phyloP scores from a whole-genome alignment of 306 rosid species.

The Sicyos baderoa region DNA sequence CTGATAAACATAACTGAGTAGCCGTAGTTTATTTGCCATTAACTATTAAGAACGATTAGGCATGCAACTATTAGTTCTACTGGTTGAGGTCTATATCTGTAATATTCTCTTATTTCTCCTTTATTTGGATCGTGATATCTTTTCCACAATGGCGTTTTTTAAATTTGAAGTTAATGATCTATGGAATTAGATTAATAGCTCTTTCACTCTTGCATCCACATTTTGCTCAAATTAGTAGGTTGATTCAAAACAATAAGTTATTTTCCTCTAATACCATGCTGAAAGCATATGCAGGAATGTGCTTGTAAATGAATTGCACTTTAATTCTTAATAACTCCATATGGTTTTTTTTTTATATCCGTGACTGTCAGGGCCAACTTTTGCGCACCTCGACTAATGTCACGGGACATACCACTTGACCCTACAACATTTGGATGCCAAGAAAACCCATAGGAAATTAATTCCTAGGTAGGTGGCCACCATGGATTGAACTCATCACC shows the following conservation, averaged over 20 bases:
- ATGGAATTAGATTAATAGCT: neutral
- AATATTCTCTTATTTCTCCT: neutral
- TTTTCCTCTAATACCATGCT: neutral
- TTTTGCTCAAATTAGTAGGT: neutral
- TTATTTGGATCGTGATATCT: neutral
- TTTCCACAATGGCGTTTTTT: neutral
- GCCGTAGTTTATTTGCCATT: neutral
- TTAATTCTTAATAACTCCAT: neutral
- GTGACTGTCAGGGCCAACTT: no score
- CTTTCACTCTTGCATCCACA: neutral
- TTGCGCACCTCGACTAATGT: no score
- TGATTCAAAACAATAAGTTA: neutral
- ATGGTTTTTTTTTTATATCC: no score
- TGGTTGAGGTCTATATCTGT: neutral
- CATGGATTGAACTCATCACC: no score
- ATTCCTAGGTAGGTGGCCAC: no score
- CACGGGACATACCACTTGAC: no score
- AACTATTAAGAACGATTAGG: neutral
- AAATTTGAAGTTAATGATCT: neutral
- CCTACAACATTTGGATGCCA: no score
- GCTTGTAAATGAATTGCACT: neutral
- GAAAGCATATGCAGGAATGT: neutral
- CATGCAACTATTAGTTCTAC: conserved; percentile 4
- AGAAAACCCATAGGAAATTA: no score
- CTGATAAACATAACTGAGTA: no score